A percentile compares a stretch with the other conserved stretches of the same genome.
These are phyloP conservation scores for Colletotrichum sp. DNA, from an alignment of 2,329 filamentous ascomycete species.

Conservation along the genomic window DNA sequence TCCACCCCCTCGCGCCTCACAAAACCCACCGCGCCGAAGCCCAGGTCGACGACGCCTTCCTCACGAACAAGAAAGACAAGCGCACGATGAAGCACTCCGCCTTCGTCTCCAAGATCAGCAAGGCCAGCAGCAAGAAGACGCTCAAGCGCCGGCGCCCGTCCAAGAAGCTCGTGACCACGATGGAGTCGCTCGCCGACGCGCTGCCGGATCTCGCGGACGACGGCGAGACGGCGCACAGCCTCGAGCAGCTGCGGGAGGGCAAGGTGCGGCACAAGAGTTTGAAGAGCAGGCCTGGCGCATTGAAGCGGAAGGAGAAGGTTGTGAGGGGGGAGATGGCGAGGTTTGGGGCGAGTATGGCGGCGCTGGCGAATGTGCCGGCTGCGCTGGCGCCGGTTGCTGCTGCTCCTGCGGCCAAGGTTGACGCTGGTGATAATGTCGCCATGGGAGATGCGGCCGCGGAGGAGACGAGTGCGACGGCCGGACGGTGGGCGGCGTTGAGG, in stretches of 20 bases:
- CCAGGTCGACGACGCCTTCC: conserved; percentile 62
- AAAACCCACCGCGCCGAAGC: conserved; percentile 58
- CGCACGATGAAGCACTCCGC: conserved; percentile 80
- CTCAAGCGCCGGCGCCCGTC: conserved; percentile 71
- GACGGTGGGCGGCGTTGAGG: conserved; percentile 81
- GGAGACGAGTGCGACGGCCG: conserved; percentile 46
- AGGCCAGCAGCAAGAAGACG: conserved; percentile 47
- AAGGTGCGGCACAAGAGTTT: conserved; percentile 78
- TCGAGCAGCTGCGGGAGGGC: conserved; percentile 51
- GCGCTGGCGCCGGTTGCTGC: conserved; percentile 7
- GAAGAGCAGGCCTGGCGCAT: conserved; percentile 75
- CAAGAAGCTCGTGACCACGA: conserved; percentile 79
- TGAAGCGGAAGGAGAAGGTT: conserved; percentile 83
- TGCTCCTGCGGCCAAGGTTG: accelerated
- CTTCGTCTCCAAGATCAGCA: conserved; percentile 74
- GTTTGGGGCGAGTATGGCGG: conserved; percentile 83
- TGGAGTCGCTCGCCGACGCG: conserved; percentile 80
- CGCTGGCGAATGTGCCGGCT: conserved; percentile 54
- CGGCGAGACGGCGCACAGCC: conserved; percentile 50
- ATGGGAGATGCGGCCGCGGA: background rate
- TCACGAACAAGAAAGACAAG: conserved; percentile 82
- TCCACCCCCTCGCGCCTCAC: conserved; percentile 55
- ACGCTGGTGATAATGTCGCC: conserved; percentile 18
- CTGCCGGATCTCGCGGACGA: conserved; percentile 71
- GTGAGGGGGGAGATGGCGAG: conserved; percentile 82